Percentiles rank a stretch among this genome's conserved stretches.
Evolutionary conservation across 768 basidiomycete species (phyloP).

Genomic region (Pleurotus giganteus): DNA sequence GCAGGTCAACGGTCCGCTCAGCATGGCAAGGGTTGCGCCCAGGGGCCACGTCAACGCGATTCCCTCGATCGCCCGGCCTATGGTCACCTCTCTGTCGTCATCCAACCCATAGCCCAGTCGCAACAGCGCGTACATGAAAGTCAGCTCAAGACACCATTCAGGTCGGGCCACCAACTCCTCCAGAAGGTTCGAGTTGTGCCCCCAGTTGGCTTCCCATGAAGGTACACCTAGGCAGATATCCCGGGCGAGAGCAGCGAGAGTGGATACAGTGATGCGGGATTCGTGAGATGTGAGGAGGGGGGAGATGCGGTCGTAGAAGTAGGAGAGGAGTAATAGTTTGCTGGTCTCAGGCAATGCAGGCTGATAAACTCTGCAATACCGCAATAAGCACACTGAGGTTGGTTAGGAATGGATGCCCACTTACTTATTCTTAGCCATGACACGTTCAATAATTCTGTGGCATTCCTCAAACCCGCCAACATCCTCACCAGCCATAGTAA

Average conservation of each 20-base stretch:
- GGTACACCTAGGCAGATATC: conserved; percentile 71
- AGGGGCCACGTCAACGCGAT: conserved; percentile 95
- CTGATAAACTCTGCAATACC: conserved; percentile 97
- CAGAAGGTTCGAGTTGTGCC: conserved; percentile 29
- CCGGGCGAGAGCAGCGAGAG: conserved; percentile 60
- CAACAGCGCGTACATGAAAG: conserved; percentile 89
- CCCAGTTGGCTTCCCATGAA: conserved; percentile 57
- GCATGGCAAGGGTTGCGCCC: conserved; percentile 79
- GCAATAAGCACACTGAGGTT: too few species aligned
- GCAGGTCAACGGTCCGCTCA: conserved; percentile 63
- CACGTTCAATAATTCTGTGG: conserved; percentile 76
- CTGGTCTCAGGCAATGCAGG: conserved; percentile 87
- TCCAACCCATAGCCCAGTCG: conserved; percentile 89
- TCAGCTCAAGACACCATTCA: conserved; percentile 95
- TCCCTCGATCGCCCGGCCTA: conserved; percentile 84
- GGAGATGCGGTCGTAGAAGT: conserved; percentile 93
- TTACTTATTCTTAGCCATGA: conserved; percentile 93
- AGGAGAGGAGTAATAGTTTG: conserved; percentile 87
- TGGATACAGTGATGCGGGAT: conserved; percentile 44
- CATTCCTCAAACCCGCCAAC: conserved; percentile 87
- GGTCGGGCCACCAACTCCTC: conserved; percentile 78
- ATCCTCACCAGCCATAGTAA: conserved; percentile 84
- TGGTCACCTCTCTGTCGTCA: conserved; percentile 60
- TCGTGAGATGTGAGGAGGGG: conserved; percentile 56
- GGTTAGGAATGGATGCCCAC: too few species aligned